Evolutionary conservation across 176 grass and related monocot species (phyloP), one percentile per base, ranked within the genome.

Genomic region (Chrysopogon serrulatus): DNA sequence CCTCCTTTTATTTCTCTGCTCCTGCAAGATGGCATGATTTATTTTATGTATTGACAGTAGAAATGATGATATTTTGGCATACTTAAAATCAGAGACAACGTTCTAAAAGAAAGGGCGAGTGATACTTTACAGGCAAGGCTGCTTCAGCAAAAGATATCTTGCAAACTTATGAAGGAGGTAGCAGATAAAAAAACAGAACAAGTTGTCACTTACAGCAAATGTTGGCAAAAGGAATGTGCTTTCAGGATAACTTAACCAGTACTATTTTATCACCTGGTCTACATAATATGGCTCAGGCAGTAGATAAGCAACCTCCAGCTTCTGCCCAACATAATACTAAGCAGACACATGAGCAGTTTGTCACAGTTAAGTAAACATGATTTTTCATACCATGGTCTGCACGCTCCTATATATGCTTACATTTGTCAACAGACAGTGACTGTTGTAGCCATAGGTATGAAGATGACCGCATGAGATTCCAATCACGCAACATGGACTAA

Each of bases 1-100:
- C 51, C 79, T 91, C n/a, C 68, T 93, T 43, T 88, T 98, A 74
- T 82, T 87, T 77, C 85, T 91, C 79, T 95, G 91, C 76, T 98
- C 96, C 96, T 98, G 84, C 67, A 72, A 68, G 54, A 45, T 27
- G 53, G 57, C 57, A 85, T n/a, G 82, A 10, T 24, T 82, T 48
- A 62, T 83, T 51, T 86, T 73, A 86, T 24, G 26, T 59, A 59
- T 26, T 59, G 64, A 78, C 71, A 74, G 42, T 37, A 39, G 24
- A 47, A 39, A 47, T 65, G n/a, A 11, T 57, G 21, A 67, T 9
- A 71, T 19, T 81, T 30, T 26, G 49, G 26, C 17, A 44, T 59
- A 23, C 35, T 84, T 49, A 37, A n/a, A 43, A 61, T 35, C 10
- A 76, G 63, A 37, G 63, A 11, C 14, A 26, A 17, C 1, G 10